Conservation (phyloP, 2,329 filamentous ascomycete genomes). For the Pleurostoma richardsiae region DNA sequence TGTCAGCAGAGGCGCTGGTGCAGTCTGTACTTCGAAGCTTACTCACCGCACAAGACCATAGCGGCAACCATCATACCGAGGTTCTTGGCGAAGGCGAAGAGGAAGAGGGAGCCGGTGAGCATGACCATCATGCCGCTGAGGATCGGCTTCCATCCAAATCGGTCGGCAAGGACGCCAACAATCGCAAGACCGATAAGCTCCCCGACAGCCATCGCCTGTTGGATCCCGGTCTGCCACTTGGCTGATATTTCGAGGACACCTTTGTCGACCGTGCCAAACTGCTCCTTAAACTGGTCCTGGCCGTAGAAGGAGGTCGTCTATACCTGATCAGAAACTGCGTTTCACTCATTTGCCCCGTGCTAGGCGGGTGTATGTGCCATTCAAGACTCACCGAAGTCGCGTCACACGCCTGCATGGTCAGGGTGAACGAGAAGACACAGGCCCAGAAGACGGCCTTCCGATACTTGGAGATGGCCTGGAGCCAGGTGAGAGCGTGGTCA, state of each 20-base stretch:
- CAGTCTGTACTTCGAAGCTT: too few relatives aligned
- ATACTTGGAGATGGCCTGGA: background rate
- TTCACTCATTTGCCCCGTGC: too few relatives aligned
- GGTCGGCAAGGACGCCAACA: background rate
- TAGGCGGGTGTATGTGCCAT: too few relatives aligned
- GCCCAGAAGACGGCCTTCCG: slow-evolving; percentile 2
- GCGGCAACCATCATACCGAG: slow-evolving; percentile 1
- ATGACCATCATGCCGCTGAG: slow-evolving; percentile 1
- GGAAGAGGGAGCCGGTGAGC: background rate
- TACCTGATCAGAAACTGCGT: background rate
- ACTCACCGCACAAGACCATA: slow-evolving; percentile 1
- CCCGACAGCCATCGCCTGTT: background rate
- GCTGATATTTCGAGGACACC: slow-evolving; percentile 1
- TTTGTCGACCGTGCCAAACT: background rate
- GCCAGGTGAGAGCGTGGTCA: background rate
- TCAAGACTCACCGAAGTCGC: background rate
- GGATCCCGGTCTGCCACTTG: background rate
- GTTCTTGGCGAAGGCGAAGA: background rate
- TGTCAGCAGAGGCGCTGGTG: background rate
- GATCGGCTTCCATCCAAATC: slow-evolving; percentile 1
- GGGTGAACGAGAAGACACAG: background rate
- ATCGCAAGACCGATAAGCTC: background rate
- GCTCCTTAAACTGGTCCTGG: slow-evolving; percentile 1
- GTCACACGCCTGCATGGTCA: slow-evolving; percentile 1
- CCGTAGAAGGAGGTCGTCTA: slow-evolving; percentile 2